Evolutionary conservation across 1,284 basidiomycete genomes (phyloP).

Genomic region (Pulchroboletus neoregius): DNA sequence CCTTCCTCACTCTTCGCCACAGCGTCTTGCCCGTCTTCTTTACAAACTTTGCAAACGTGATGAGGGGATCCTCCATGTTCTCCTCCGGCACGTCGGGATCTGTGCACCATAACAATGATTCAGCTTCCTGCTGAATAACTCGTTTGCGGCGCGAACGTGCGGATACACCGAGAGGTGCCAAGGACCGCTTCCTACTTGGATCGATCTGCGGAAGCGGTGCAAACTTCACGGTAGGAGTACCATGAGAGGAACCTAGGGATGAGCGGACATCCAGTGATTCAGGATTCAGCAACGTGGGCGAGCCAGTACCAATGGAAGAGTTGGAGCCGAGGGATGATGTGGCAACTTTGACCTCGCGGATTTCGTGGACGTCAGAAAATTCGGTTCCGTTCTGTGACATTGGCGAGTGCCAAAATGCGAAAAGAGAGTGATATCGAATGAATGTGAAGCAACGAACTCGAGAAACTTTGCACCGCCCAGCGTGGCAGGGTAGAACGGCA

Average conservation of each 20-base stretch:
- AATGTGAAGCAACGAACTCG: conserved; percentile 12
- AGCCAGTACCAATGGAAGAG: conserved; percentile 18
- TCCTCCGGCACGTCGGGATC: conserved; percentile 27
- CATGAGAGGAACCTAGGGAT: conserved; percentile 16
- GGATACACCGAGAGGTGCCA: conserved; percentile 59
- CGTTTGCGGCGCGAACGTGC: conserved; percentile 45
- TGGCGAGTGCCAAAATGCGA: not conserved
- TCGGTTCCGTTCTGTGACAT: conserved; percentile 17
- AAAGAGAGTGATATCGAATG: conserved; percentile 29
- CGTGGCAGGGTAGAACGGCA: conserved; percentile 8
- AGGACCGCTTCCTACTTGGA: conserved; percentile 51
- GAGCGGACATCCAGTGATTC: conserved; percentile 17
- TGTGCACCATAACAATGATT: conserved; percentile 23
- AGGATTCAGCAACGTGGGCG: conserved; percentile 13
- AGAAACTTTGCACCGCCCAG: conserved; percentile 14
- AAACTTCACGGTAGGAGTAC: conserved; percentile 48
- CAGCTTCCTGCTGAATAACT: conserved; percentile 15
- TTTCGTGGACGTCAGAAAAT: conserved; percentile 18
- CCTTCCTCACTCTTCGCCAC: conserved; percentile 36
- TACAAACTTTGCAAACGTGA: conserved; percentile 44
- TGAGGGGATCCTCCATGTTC: conserved; percentile 41
- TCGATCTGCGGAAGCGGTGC: conserved; percentile 60
- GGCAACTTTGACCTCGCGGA: conserved; percentile 10
- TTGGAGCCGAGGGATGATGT: conserved; percentile 17
- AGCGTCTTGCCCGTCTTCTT: conserved; percentile 42